A percentile compares a stretch with the other conserved stretches of the same genome.
Evolutionary conservation across 2,329 filamentous ascomycete species (phyloP).

Genomic region (Penicillium sp.): DNA sequence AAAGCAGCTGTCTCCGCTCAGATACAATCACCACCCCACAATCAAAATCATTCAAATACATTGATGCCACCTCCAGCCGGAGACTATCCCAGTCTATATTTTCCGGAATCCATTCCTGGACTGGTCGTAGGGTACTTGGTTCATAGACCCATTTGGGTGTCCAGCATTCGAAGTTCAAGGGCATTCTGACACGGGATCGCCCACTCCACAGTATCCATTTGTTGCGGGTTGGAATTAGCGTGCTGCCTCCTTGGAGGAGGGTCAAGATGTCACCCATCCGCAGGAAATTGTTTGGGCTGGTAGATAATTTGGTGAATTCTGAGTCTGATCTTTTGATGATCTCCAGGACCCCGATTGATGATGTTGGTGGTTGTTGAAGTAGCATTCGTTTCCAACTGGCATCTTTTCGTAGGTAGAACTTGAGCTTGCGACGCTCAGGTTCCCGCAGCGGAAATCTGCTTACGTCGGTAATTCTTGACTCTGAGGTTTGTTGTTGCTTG

Average conservation of each 20-base stretch:
- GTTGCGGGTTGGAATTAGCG: slow-evolving; percentile 6
- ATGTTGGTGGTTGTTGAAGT: slow-evolving; percentile 6
- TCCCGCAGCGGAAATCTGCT: slow-evolving; percentile 4
- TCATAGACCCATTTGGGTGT: slow-evolving; percentile 7
- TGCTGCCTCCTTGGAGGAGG: slow-evolving; percentile 3
- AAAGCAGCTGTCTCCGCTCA: slow-evolving; percentile 5
- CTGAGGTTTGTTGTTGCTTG: background rate
- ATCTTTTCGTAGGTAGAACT: slow-evolving; percentile 1
- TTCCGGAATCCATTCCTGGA: slow-evolving; percentile 4
- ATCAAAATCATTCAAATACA: slow-evolving; percentile 9
- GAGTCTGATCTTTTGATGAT: slow-evolving; percentile 10
- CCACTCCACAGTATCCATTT: slow-evolving; percentile 10
- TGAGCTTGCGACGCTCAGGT: background rate
- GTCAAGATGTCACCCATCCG: slow-evolving; percentile 3
- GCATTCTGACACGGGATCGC: slow-evolving; percentile 4
- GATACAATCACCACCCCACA: slow-evolving; percentile 8
- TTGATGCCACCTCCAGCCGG: slow-evolving; percentile 6
- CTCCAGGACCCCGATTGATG: slow-evolving; percentile 7
- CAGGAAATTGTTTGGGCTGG: background rate
- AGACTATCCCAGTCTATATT: slow-evolving; percentile 11
- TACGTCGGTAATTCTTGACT: background rate
- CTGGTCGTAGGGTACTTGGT: background rate
- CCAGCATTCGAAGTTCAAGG: slow-evolving; percentile 7
- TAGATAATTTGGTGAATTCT: slow-evolving; percentile 1
- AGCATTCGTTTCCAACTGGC: slow-evolving; percentile 8